Evolutionary conservation across 2,329 filamentous ascomycete species (phyloP).

Genomic region (Scopulariopsis brevicaulis): DNA sequence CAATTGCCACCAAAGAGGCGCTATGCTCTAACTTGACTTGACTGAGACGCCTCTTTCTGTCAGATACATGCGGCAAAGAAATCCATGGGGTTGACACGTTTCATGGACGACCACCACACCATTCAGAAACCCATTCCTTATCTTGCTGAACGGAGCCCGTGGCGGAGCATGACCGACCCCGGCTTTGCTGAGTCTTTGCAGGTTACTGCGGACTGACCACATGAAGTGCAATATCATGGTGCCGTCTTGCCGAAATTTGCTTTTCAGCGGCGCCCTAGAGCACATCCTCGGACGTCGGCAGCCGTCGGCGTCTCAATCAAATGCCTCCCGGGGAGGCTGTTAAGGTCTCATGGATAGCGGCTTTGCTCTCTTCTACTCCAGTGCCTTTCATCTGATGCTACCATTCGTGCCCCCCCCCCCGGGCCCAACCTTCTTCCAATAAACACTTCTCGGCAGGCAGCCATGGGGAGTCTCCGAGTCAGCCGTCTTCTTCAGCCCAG

Average conservation of each 20-base stretch:
- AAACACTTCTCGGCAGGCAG: background rate
- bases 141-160: background rate
- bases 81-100: background rate
- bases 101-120: background rate
- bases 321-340: too few species aligned
- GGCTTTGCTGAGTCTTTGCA: background rate
- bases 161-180: background rate
- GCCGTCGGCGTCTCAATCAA: too few species aligned
- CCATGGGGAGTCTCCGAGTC: background rate
- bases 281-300: too few species aligned
- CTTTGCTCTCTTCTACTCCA: too few species aligned
- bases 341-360: too few species aligned
- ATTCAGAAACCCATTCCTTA: background rate
- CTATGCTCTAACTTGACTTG: background rate
- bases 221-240: background rate
- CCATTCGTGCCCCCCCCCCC: too few species aligned
- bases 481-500: background rate
- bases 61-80: background rate
- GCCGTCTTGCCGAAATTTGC: too few species aligned
- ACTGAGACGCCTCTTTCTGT: background rate
- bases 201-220: background rate
- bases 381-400: too few species aligned
- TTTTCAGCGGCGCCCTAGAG: too few species aligned
- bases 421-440: too few species aligned
- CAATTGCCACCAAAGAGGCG: background rate